Conservation (phyloP, 2,329 filamentous ascomycete species). For the Arthrobotrys entomopaga region DNA sequence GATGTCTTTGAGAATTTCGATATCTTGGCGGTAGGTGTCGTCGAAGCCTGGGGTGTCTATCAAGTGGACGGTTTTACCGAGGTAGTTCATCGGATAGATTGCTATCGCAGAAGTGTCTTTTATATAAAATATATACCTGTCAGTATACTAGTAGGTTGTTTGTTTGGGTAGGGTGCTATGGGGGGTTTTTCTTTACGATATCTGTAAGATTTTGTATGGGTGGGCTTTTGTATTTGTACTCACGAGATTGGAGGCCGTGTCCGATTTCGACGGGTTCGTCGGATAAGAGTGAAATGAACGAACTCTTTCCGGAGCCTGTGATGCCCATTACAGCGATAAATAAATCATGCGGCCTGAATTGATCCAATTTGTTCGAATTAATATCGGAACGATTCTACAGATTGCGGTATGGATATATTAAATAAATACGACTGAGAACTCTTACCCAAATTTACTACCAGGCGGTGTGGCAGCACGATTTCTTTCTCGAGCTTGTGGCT, state of each 20-base stretch:
- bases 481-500: background rate
- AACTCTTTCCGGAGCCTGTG: constrained; percentile 62
- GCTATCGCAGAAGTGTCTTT: constrained; percentile 1
- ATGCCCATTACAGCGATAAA: constrained; percentile 55
- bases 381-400: too few species aligned
- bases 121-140: background rate
- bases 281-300: constrained; percentile 61
- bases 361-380: too few species aligned
- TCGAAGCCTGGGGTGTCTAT: constrained; percentile 62
- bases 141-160: too few species aligned
- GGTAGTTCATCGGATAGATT: constrained; percentile 6
- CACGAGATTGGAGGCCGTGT: constrained; percentile 60
- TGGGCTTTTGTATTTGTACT: background rate
- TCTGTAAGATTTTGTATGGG: too few species aligned
- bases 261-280: constrained; percentile 60
- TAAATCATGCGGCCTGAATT: background rate
- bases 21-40: constrained; percentile 59
- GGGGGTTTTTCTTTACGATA: too few species aligned
- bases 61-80: constrained; percentile 57
- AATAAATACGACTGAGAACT: too few species aligned
- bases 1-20: constrained; percentile 60
- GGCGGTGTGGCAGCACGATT: too few species aligned
- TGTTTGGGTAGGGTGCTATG: too few species aligned
- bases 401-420: too few species aligned
- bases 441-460: too few species aligned